Conservation (phyloP, 345 rosid species). For the Salix suchowensis region DNA sequence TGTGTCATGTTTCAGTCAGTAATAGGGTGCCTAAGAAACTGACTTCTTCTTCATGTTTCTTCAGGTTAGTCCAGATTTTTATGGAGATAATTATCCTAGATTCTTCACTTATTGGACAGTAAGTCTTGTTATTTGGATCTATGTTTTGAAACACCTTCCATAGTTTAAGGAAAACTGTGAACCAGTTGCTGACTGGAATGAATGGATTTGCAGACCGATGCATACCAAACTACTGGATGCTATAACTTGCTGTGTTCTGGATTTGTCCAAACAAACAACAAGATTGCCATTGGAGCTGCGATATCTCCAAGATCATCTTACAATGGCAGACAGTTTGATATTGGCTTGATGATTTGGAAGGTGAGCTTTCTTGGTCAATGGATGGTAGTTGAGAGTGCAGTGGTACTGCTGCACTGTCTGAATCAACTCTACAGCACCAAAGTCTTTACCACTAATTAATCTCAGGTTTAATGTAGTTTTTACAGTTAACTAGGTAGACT, state of each 20-base stretch:
- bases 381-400: neutral
- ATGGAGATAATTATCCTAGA: constrained; percentile 32
- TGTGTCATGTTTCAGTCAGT: neutral
- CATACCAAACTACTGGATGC: constrained; percentile 36
- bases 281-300: constrained; percentile 36
- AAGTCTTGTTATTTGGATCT: neutral
- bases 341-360: constrained; percentile 33
- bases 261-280: constrained; percentile 32
- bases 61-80: constrained; percentile 33
- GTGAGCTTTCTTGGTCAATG: constrained; percentile 8
- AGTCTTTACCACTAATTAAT: neutral
- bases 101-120: constrained; percentile 38
- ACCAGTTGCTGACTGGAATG: neutral
- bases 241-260: constrained; percentile 34
- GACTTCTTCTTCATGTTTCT: neutral
- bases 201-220: constrained; percentile 25
- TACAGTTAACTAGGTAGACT: neutral
- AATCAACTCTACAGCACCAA: neutral
- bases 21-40: neutral
- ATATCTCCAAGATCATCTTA: constrained; percentile 31
- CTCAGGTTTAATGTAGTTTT: neutral
- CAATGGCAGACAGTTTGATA: constrained; percentile 27
- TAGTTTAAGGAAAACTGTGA: neutral
- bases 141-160: neutral
- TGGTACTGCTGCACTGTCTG: neutral